phyloP scores from a whole-genome alignment of 768 basidiomycete genomes.

The Boletus edulis region DNA sequence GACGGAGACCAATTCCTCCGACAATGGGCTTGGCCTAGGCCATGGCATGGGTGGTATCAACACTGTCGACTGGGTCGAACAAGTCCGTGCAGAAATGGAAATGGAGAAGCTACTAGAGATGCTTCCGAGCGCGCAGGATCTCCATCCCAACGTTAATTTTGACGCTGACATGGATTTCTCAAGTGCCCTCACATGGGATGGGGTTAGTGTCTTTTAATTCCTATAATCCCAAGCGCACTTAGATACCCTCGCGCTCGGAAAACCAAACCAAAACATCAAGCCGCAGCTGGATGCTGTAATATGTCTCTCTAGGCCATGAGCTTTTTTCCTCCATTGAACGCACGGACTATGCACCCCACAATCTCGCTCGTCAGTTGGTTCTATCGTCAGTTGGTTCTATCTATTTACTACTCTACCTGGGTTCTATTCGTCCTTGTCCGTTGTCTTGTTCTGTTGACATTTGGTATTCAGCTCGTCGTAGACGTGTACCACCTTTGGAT shows the following conservation, averaged over 20 bases:
- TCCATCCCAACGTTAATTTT: slow-evolving; percentile 11
- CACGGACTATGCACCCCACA: slow-evolving; percentile 17
- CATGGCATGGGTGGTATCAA: slow-evolving; percentile 16
- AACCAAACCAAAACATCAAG: slow-evolving; percentile 13
- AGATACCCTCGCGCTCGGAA: slow-evolving; percentile 7
- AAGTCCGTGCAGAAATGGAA: slow-evolving; percentile 44
- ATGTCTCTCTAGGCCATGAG: slow-evolving; percentile 9
- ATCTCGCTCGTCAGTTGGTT: slow-evolving; percentile 13
- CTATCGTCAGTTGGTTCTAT: slow-evolving; percentile 21
- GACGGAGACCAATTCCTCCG: slow-evolving; percentile 1
- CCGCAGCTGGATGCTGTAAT: slow-evolving; percentile 5
- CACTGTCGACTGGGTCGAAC: slow-evolving; percentile 28
- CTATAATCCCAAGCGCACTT: not conserved
- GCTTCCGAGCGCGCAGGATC: slow-evolving; percentile 38
- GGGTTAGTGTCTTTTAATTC: slow-evolving; percentile 27
- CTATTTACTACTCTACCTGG: slow-evolving; percentile 27
- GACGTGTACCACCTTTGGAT: not conserved
- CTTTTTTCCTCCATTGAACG: slow-evolving; percentile 14
- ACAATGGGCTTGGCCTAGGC: slow-evolving; percentile 19
- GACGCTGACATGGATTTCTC: slow-evolving; percentile 31
- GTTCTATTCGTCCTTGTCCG: slow-evolving; percentile 16
- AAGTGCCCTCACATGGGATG: slow-evolving; percentile 28
- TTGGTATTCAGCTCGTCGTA: not conserved
- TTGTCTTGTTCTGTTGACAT: slow-evolving; percentile 9
- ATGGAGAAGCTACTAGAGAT: slow-evolving; percentile 62